Evolutionary conservation across 805 yeast genomes (phyloP).

Genomic region (Candida rishiriensis): DNA sequence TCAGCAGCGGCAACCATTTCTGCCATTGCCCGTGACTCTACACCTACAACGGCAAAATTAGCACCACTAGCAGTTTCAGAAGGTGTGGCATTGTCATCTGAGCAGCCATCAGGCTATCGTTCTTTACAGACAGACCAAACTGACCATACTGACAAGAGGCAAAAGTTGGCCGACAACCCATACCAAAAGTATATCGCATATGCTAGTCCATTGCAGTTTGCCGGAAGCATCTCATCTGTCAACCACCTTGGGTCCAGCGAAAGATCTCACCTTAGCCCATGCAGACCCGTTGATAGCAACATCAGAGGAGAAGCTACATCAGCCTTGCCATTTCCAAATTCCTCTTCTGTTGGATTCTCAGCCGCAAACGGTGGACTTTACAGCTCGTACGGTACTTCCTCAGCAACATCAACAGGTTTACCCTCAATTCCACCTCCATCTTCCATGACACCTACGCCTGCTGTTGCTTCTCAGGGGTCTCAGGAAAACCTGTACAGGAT

Average conservation of each 20-base stretch:
- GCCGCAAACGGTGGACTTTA: too few relatives aligned
- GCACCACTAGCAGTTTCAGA: too few relatives aligned
- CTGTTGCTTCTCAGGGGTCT: neutral
- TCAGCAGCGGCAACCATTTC: too few relatives aligned
- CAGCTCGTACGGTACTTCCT: too few relatives aligned
- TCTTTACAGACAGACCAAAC: neutral
- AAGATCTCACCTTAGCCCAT: conserved; percentile 13
- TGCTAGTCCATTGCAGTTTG: conserved; percentile 13
- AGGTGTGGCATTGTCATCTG: too few relatives aligned
- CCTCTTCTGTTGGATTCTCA: too few relatives aligned
- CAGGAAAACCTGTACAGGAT: neutral
- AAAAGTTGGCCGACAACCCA: neutral
- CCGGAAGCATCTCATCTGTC: conserved; percentile 9
- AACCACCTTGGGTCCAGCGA: conserved; percentile 23
- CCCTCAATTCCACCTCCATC: neutral
- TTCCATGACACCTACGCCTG: neutral
- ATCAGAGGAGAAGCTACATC: conserved; percentile 1
- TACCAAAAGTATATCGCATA: conserved; percentile 10
- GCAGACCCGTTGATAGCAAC: conserved; percentile 3
- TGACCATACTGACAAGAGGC: neutral
- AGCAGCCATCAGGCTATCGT: too few relatives aligned
- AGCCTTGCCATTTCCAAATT: too few relatives aligned
- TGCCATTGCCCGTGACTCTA: too few relatives aligned
- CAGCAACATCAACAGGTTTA: too few relatives aligned
- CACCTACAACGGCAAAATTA: too few relatives aligned